Conservation (phyloP, 176 grass and related monocot genomes). For the Guadua angustifolia region DNA sequence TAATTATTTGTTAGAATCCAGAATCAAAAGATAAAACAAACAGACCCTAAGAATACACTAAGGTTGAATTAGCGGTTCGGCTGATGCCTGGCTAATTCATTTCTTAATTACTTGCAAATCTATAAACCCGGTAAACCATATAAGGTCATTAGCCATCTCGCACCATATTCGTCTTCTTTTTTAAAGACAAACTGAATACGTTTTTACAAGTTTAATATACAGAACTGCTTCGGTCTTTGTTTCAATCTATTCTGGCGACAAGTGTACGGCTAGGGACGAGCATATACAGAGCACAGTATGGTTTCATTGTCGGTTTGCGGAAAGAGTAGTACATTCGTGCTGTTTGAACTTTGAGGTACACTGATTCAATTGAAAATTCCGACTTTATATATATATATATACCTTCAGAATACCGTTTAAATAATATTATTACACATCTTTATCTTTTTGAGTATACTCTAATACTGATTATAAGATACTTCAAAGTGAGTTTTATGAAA, state of each 20-base stretch:
- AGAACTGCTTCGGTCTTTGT: not conserved
- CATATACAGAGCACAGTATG: not conserved
- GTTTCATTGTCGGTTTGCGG: not conserved
- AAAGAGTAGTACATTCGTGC: not conserved
- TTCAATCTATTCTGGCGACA: not conserved
- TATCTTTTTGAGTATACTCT: too few relatives aligned
- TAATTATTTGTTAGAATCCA: too few relatives aligned
- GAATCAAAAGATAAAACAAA: too few relatives aligned
- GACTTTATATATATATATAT: too few relatives aligned
- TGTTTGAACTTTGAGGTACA: not conserved
- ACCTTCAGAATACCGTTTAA: too few relatives aligned
- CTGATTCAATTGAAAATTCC: not conserved
- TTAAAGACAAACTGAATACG: not conserved
- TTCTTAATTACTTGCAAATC: not conserved
- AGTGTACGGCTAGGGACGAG: not conserved
- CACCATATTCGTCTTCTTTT: not conserved
- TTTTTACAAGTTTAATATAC: not conserved
- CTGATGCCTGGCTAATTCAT: not conserved
- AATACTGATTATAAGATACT: too few relatives aligned
- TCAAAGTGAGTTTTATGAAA: too few relatives aligned
- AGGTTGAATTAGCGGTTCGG: not conserved
- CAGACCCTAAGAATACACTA: constrained; percentile 25
- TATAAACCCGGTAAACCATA: not conserved
- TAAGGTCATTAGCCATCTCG: not conserved
- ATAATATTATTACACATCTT: too few relatives aligned